Evolutionary conservation across 176 grass and related monocot genomes (phyloP).

Genomic region (Thinopyrum elongatum): DNA sequence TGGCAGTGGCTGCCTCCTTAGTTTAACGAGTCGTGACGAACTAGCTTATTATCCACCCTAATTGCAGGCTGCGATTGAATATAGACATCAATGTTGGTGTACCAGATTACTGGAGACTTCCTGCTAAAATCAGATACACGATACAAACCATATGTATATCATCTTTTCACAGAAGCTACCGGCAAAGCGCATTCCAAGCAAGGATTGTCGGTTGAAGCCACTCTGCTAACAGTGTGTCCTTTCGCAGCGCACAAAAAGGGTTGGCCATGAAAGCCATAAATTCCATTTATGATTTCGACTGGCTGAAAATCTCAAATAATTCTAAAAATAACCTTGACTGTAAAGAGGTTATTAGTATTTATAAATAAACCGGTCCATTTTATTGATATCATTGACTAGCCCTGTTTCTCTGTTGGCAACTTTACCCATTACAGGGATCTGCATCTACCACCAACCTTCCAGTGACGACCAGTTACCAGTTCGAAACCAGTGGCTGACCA

Average conservation of each 20-base stretch:
- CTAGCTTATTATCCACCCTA: background rate
- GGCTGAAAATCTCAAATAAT: background rate
- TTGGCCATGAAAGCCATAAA: background rate
- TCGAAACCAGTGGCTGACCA: background rate
- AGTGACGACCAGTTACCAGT: background rate
- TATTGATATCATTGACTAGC: background rate
- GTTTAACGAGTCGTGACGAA: background rate
- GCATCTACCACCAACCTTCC: conserved; percentile 5
- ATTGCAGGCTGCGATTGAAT: background rate
- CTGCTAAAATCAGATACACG: background rate
- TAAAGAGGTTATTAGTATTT: background rate
- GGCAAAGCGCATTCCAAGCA: background rate
- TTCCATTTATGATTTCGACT: background rate
- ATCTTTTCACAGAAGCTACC: background rate
- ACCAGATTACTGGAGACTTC: background rate
- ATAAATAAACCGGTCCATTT: background rate
- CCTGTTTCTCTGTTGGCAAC: background rate
- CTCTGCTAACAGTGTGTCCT: background rate
- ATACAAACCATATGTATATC: background rate
- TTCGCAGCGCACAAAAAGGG: background rate
- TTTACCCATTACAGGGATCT: background rate
- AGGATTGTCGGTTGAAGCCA: background rate
- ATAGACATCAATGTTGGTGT: background rate
- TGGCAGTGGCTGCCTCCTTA: background rate
- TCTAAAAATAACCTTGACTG: background rate